These are phyloP conservation scores for Naganishia sp. DNA, from an alignment of 1,284 basidiomycete genomes.

Conservation along the genomic window DNA sequence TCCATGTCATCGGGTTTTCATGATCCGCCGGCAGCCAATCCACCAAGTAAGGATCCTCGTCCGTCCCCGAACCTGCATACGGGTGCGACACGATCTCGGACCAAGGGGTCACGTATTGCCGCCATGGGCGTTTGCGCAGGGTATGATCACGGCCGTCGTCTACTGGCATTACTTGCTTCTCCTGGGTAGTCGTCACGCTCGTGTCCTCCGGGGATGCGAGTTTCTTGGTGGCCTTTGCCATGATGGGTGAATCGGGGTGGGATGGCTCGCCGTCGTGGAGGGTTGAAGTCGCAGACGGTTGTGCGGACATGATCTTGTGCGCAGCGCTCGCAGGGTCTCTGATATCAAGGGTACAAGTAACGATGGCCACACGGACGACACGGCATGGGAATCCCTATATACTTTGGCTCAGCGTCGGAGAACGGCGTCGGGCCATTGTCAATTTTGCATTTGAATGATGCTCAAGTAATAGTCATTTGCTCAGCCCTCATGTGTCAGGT, in stretches of 20 bases:
- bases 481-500: constrained; percentile 13
- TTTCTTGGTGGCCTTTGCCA: not conserved
- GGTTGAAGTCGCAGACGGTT: constrained; percentile 16
- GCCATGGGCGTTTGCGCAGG: constrained; percentile 45
- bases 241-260: not conserved
- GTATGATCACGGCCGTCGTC: constrained; percentile 37
- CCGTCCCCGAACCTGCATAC: constrained; percentile 53
- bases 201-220: not conserved
- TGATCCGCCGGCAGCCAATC: constrained; percentile 55
- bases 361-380: not conserved
- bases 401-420: not conserved
- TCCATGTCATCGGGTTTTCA: constrained; percentile 68
- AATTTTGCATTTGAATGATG: constrained; percentile 1
- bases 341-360: not conserved
- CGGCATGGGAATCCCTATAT: constrained; percentile 1
- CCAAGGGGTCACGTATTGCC: constrained; percentile 50
- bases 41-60: constrained; percentile 54
- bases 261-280: constrained; percentile 6
- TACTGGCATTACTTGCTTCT: not conserved
- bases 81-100: constrained; percentile 46
- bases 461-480: constrained; percentile 1
- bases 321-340: not conserved
- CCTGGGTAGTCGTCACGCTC: not conserved
- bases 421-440: not conserved
- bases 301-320: constrained; percentile 1